Conservation (phyloP, 2,329 filamentous ascomycete genomes). For the Neospermospora avenae region DNA sequence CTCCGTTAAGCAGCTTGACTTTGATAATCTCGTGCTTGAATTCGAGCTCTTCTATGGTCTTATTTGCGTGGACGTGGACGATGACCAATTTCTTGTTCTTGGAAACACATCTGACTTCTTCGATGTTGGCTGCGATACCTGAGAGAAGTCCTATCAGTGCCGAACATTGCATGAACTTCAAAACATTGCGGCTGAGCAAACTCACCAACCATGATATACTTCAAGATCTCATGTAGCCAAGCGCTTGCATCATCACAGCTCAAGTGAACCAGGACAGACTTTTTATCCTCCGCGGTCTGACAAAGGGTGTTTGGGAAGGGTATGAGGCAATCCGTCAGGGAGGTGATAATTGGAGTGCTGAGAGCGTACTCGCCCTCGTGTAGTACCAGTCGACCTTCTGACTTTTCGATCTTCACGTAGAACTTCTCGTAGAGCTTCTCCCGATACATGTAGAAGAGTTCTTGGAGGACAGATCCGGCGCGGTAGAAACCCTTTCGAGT, state of each 20-base stretch:
- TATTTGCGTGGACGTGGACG: not conserved
- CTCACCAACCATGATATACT: conserved; percentile 8
- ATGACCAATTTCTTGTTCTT: conserved; percentile 3
- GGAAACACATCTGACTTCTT: not conserved
- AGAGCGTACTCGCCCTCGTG: not conserved
- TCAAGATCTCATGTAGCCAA: conserved; percentile 12
- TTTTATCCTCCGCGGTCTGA: not conserved
- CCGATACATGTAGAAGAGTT: conserved; percentile 12
- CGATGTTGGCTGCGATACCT: conserved; percentile 8
- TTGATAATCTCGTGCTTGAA: conserved; percentile 1
- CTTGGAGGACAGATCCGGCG: conserved; percentile 7
- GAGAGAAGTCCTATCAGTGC: no score
- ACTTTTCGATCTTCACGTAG: conserved; percentile 6
- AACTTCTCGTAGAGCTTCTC: conserved; percentile 6
- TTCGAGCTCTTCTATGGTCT: not conserved
- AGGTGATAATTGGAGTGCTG: not conserved
- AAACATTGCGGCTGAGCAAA: no score
- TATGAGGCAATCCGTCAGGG: not conserved
- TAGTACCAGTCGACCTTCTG: not conserved
- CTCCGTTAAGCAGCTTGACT: not conserved
- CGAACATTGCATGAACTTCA: no score
- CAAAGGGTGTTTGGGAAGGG: not conserved
- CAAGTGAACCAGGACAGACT: not conserved
- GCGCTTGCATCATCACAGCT: conserved; percentile 6
- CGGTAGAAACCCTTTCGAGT: conserved; percentile 2